These are phyloP conservation scores for Cryptosporidium andersoni DNA, from an alignment of 169 alveolate species.

Conservation along the genomic window DNA sequence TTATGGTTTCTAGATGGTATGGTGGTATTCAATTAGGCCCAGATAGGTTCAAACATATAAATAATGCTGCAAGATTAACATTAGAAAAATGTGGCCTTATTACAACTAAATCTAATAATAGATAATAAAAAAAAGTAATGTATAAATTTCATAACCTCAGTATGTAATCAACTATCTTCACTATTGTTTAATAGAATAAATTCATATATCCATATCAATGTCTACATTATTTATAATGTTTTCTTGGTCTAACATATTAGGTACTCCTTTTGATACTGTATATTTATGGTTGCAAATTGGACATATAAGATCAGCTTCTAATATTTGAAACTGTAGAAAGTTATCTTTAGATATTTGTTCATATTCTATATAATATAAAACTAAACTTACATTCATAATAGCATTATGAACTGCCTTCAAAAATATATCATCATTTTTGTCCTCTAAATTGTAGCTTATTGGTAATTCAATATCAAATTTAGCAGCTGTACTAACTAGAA, in stretches of 20 bases:
- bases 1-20: conserved; percentile 74
- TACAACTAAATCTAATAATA: not conserved
- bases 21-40: conserved; percentile 75
- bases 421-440: conserved; percentile 72
- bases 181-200: not conserved
- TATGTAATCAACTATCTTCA: not conserved
- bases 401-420: conserved; percentile 63
- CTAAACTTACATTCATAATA: conserved; percentile 41
- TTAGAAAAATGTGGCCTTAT: conserved; percentile 71
- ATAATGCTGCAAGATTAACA: conserved; percentile 71
- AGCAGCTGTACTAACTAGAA: conserved; percentile 67
- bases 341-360: not conserved
- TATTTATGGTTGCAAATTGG: conserved; percentile 72
- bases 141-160: not conserved
- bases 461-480: conserved; percentile 72
- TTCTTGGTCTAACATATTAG: conserved; percentile 71
- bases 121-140: not conserved
- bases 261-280: conserved; percentile 74
- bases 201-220: not conserved
- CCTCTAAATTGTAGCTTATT: conserved; percentile 61
- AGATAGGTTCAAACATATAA: conserved; percentile 73
- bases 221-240: not conserved
- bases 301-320: conserved; percentile 74
- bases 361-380: conserved; percentile 24
- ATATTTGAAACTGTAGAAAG: conserved; percentile 68